Conservation (phyloP, 2,329 filamentous ascomycete species). For the Ilyonectria sp. region DNA sequence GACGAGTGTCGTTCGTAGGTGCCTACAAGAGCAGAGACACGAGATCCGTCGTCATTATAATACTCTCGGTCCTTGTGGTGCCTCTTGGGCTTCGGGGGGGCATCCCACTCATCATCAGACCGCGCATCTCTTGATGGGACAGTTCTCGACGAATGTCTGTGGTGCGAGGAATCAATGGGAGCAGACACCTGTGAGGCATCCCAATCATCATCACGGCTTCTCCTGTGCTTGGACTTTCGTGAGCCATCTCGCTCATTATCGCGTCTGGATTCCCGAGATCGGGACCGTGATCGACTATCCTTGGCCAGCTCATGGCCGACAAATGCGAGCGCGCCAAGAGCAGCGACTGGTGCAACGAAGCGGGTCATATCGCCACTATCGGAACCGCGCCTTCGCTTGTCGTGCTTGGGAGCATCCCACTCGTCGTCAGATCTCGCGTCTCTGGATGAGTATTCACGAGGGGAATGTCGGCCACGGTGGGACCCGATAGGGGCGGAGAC, state of each 20-base stretch:
- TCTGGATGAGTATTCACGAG: slow-evolving; percentile 29
- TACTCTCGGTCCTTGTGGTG: slow-evolving; percentile 37
- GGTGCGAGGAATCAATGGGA: slow-evolving; percentile 34
- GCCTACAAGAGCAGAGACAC: slow-evolving; percentile 31
- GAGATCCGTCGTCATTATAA: slow-evolving; percentile 33
- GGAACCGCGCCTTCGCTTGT: slow-evolving; percentile 19
- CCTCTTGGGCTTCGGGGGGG: slow-evolving; percentile 34
- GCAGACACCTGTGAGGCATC: slow-evolving; percentile 44
- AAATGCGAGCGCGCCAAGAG: slow-evolving; percentile 37
- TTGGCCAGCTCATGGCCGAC: slow-evolving; percentile 14
- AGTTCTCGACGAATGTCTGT: slow-evolving; percentile 37
- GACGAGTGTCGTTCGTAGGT: slow-evolving; percentile 25
- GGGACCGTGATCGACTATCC: slow-evolving; percentile 16
- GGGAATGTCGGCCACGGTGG: slow-evolving; percentile 45
- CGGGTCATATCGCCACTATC: slow-evolving; percentile 22
- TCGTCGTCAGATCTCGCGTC: slow-evolving; percentile 36
- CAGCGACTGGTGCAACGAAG: slow-evolving; percentile 37
- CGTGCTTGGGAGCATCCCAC: slow-evolving; percentile 15
- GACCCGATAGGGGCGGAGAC: slow-evolving; percentile 51
- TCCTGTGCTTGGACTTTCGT: slow-evolving; percentile 3
- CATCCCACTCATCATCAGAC: slow-evolving; percentile 40
- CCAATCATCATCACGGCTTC: slow-evolving; percentile 46
- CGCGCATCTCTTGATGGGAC: slow-evolving; percentile 37
- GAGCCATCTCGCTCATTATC: slow-evolving; percentile 18
- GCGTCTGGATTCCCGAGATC: slow-evolving; percentile 21